Percentiles rank a stretch among this genome's conserved stretches.
phyloP scores from a whole-genome alignment of 495 filamentous ascomycete genomes.

The Niebla homalea region DNA sequence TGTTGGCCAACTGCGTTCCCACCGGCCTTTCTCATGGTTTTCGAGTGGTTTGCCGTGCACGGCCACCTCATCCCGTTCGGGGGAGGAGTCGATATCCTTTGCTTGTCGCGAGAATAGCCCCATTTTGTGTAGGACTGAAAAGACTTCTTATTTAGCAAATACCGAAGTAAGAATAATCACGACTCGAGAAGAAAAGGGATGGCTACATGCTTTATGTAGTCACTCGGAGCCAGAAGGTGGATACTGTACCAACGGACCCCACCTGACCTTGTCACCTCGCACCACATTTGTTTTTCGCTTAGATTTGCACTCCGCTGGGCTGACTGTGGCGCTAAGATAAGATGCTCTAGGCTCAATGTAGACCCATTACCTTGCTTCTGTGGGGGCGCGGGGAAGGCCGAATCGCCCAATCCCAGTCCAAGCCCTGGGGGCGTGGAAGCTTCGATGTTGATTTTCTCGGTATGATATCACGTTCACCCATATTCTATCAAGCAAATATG shows the following conservation, averaged over 20 bases:
- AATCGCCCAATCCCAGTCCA: no score
- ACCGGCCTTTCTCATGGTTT: constrained; percentile 31
- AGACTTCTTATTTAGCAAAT: not conserved
- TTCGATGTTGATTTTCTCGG: no score
- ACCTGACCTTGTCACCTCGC: not conserved
- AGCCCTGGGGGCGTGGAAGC: no score
- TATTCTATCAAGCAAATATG: no score
- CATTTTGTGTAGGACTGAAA: not conserved
- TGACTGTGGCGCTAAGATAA: not conserved
- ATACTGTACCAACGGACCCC: not conserved
- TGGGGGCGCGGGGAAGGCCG: not conserved
- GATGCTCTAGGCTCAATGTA: not conserved
- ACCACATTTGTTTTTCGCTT: not conserved
- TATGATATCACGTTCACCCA: no score
- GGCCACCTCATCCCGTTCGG: constrained; percentile 7
- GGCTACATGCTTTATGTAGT: no score
- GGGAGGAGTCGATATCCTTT: constrained; percentile 5
- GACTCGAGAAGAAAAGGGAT: no score
- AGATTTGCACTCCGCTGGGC: not conserved
- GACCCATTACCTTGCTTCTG: not conserved
- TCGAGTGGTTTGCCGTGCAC: constrained; percentile 25
- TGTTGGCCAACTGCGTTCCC: constrained; percentile 51
- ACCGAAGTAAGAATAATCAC: no score
- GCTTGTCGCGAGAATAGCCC: constrained; percentile 1
- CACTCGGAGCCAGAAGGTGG: not conserved